Base-by-base conservation (phyloP, 257 asterid genomes). In the Scutellaria baicalensis region DNA sequence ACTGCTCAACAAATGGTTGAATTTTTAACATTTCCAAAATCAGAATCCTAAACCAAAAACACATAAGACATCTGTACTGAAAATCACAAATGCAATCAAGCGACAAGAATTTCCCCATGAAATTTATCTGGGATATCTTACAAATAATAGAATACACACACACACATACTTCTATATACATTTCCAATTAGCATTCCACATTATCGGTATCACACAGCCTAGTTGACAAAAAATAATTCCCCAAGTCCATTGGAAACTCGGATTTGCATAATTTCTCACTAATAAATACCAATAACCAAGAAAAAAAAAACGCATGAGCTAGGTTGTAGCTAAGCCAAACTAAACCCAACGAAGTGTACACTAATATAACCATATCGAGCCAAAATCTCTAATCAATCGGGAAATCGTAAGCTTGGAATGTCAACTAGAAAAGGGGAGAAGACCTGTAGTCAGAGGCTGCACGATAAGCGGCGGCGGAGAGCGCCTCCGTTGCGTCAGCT, bases 401-500 rank as follows among this genome's bases (percentile, higher is more conserved):
- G 11, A 43, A 57, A n/a, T 2, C 4, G 51, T 13, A 50, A 61
- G 45, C 68, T 45, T 44, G 67, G 10, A 40, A 50, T 64, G 67
- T 12, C 27, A 52, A 75, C 10, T 43, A 7, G 48, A 64, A 52
- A 0, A 21, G 62, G 14, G 40, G 42, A 47, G 60, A 59, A 35
- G 16, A 92, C 99, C 89, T 94, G 78, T 89, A 94, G 73, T 94
- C 98, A 21, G 98, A 92, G 23, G 98, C 85, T 54, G 97, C 90
- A 42, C 93, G 96, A 72, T 78, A 83, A 65, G 82, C 61, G 42
- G 81, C 88, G 6, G 84, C 86, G 38, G 92, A 82, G 70, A 94
- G 97, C 40, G 99, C 96, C 78, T 94, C 99, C 38, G 97, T 81
- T 60, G 99, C 99, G 60, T 91, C 99, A 58, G 93, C 93, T 69